phyloP scores from a whole-genome alignment of 2,329 filamentous ascomycete genomes.

The Aspergillus quadricinctus region DNA sequence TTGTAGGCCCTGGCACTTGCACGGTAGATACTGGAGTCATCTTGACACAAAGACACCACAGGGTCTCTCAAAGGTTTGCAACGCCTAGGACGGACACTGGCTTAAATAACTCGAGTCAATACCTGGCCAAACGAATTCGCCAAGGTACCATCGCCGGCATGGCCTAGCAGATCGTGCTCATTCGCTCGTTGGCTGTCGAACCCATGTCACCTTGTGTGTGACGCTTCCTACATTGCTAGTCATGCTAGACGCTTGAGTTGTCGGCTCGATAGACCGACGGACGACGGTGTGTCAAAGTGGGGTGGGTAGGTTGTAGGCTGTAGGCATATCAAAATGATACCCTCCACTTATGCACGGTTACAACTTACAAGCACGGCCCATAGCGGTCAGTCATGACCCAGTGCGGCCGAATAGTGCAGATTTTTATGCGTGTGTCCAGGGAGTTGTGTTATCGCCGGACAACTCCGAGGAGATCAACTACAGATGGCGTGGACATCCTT shows the following conservation, averaged over 20 bases:
- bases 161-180: not conserved
- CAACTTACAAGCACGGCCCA: not conserved
- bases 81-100: not conserved
- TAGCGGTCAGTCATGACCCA: not conserved
- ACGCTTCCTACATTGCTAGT: not conserved
- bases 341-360: not conserved
- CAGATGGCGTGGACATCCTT: too few species aligned
- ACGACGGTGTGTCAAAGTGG: not conserved
- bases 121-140: not conserved
- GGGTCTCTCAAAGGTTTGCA: not conserved
- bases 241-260: not conserved
- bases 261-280: not conserved
- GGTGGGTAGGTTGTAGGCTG: not conserved
- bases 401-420: not conserved
- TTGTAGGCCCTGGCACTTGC: not conserved
- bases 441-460: not conserved
- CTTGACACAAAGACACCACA: not conserved
- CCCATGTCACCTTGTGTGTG: not conserved
- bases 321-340: not conserved
- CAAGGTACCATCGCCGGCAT: not conserved
- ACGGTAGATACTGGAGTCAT: not conserved
- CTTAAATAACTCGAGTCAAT: not conserved
- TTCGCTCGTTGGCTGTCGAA: not conserved
- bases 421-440: not conserved
- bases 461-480: not conserved